Conservation (phyloP, 2,329 filamentous ascomycete species). For the Exophiala sp. region DNA sequence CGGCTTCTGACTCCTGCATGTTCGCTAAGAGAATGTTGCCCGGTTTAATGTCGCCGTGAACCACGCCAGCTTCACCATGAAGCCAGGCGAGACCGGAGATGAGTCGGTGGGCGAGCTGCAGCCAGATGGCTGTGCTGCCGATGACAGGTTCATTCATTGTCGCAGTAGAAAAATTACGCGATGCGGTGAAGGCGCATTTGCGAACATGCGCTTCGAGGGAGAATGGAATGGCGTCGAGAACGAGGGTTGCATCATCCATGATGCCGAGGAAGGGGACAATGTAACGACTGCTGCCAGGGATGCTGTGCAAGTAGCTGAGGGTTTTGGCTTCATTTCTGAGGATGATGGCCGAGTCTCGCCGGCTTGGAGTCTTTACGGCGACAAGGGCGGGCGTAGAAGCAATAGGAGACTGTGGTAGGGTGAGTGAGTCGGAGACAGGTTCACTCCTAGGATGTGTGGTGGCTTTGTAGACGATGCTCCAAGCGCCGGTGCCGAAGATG, state of each 20-base stretch:
- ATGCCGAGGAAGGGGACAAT: constrained; percentile 44
- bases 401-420: constrained; percentile 33
- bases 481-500: constrained; percentile 43
- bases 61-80: constrained; percentile 36
- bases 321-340: constrained; percentile 40
- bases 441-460: constrained; percentile 7
- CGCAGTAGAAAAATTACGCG: constrained; percentile 34
- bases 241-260: constrained; percentile 37
- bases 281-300: constrained; percentile 33
- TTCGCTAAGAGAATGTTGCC: constrained; percentile 40
- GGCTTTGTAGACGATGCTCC: constrained; percentile 45
- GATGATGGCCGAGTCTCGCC: constrained; percentile 38
- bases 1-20: constrained; percentile 2
- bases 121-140: constrained; percentile 37
- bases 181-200: constrained; percentile 30
- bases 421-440: constrained; percentile 26
- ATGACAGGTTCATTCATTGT: constrained; percentile 45
- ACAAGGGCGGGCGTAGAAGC: constrained; percentile 30
- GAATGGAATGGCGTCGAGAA: constrained; percentile 42
- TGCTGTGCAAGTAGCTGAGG: constrained; percentile 36
- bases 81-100: constrained; percentile 42
- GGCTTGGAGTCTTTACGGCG: constrained; percentile 42
- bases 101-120: constrained; percentile 37
- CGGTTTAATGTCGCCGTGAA: constrained; percentile 47
- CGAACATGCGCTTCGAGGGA: constrained; percentile 40